A percentile compares a stretch with the other conserved stretches of the same genome.
Conservation (phyloP, 2,329 filamentous ascomycete species). For the Claviceps sp. region DNA sequence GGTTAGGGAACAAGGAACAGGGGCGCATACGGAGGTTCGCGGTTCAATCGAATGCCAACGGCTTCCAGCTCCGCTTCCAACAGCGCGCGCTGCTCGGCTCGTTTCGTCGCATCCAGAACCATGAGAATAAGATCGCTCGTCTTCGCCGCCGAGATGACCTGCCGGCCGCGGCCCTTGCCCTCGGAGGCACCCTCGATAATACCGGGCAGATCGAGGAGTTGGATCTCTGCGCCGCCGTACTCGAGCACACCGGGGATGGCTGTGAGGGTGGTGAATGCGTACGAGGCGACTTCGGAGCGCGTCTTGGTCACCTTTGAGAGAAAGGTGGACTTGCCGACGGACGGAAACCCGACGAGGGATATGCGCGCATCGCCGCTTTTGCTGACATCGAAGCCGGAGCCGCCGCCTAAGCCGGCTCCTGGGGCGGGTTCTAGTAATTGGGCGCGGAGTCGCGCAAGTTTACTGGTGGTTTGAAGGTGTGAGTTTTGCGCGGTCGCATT, state of each 20-base stretch:
- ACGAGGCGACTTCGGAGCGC: constrained; percentile 87
- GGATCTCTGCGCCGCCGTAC: constrained; percentile 95
- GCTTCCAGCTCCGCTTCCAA: constrained; percentile 89
- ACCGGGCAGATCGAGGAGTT: constrained; percentile 91
- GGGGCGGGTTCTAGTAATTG: constrained; percentile 84
- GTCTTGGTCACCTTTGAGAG: constrained; percentile 99
- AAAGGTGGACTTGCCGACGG: constrained; percentile 96
- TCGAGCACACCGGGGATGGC: constrained; percentile 95
- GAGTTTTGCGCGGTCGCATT: constrained; percentile 45
- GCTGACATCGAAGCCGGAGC: constrained; percentile 82
- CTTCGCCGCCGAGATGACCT: constrained; percentile 97
- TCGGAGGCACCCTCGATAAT: constrained; percentile 96
- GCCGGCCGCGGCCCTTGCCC: constrained; percentile 86
- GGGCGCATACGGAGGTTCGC: constrained; percentile 63
- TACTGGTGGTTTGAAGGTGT: constrained; percentile 39
- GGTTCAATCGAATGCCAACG: constrained; percentile 86
- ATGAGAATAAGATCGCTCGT: constrained; percentile 95
- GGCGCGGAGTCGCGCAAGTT: constrained; percentile 85
- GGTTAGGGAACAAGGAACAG: constrained; percentile 1
- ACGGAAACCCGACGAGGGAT: constrained; percentile 95
- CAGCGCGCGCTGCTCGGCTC: constrained; percentile 79
- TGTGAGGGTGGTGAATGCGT: constrained; percentile 93
- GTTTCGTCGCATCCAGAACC: constrained; percentile 93
- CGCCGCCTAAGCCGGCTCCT: constrained; percentile 63
- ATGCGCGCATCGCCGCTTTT: constrained; percentile 96